phyloP scores from a whole-genome alignment of 2,329 filamentous ascomycete genomes.

The Aspergillus awamori region DNA sequence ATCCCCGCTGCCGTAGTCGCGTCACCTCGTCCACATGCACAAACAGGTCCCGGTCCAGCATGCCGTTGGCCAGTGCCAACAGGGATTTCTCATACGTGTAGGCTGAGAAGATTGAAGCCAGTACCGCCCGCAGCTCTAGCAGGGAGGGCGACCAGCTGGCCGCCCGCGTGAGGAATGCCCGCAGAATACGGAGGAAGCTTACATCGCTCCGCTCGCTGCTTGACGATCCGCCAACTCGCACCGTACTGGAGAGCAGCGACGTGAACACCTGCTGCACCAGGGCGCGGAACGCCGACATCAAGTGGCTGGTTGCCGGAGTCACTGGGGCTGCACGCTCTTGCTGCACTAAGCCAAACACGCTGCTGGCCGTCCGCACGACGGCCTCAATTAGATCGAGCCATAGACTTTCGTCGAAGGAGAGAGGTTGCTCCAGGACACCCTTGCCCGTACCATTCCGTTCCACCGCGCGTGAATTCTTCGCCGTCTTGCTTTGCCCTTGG shows the following conservation, averaged over 20 bases:
- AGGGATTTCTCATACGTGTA: slow-evolving; percentile 96
- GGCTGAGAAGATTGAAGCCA: slow-evolving; percentile 88
- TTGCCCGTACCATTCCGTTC: slow-evolving; percentile 42
- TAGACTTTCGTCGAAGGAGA: slow-evolving; percentile 63
- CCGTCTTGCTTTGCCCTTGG: slow-evolving; percentile 75
- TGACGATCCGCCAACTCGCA: slow-evolving; percentile 44
- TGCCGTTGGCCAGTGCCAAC: slow-evolving; percentile 77
- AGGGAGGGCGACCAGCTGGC: slow-evolving; percentile 81
- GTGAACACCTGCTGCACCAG: slow-evolving; percentile 91
- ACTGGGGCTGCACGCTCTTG: slow-evolving; percentile 25
- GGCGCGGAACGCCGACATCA: slow-evolving; percentile 70
- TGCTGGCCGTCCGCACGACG: slow-evolving; percentile 65
- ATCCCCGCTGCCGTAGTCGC: slow-evolving; percentile 77
- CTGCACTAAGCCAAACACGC: slow-evolving; percentile 61
- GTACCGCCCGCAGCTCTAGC: slow-evolving; percentile 80
- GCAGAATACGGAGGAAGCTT: slow-evolving; percentile 85
- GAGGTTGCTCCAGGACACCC: slow-evolving; percentile 56
- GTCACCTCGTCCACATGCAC: slow-evolving; percentile 76
- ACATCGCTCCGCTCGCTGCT: slow-evolving; percentile 55
- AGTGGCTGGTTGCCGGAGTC: slow-evolving; percentile 39
- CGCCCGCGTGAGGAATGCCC: slow-evolving; percentile 83
- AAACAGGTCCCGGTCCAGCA: slow-evolving; percentile 88
- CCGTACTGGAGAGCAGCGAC: slow-evolving; percentile 76
- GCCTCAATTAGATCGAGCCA: slow-evolving; percentile 69
- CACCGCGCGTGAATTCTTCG: slow-evolving; percentile 34